phyloP scores from a whole-genome alignment of 2,329 filamentous ascomycete genomes.

The Nemania diffusa region DNA sequence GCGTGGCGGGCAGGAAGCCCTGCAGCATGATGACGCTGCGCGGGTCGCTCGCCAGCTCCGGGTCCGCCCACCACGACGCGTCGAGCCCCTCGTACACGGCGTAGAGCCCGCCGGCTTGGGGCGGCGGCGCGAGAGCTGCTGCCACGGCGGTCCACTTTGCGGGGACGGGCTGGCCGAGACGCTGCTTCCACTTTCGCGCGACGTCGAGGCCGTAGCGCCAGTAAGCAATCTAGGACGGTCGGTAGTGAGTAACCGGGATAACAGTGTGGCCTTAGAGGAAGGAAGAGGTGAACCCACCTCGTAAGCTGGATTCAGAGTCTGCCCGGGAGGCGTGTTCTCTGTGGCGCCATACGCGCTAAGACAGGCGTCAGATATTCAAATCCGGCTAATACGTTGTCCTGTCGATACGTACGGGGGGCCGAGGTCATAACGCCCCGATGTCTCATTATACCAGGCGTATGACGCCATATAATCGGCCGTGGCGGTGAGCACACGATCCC shows the following conservation, averaged over 20 bases:
- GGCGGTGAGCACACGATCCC: conserved; percentile 45
- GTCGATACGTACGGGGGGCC: conserved; percentile 54
- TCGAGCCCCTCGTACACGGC: conserved; percentile 60
- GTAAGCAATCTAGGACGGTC: conserved; percentile 51
- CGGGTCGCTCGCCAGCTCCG: conserved; percentile 54
- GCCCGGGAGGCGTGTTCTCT: conserved; percentile 61
- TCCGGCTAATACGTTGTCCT: neutral
- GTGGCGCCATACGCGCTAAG: conserved; percentile 58
- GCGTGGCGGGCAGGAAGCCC: conserved; percentile 56
- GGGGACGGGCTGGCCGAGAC: conserved; percentile 53
- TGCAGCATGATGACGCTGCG: conserved; percentile 58
- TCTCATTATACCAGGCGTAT: conserved; percentile 48
- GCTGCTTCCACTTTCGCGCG: conserved; percentile 56
- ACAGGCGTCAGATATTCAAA: conserved; percentile 2
- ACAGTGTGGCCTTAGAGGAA: neutral
- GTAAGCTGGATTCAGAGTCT: conserved; percentile 60
- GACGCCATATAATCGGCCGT: conserved; percentile 49
- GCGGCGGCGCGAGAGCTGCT: conserved; percentile 57
- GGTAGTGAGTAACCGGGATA: neutral
- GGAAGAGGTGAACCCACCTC: conserved; percentile 47
- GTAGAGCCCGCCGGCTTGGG: conserved; percentile 56
- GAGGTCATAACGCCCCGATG: conserved; percentile 51
- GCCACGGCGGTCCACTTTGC: conserved; percentile 54
- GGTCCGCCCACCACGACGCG: conserved; percentile 56
- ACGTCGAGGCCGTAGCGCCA: conserved; percentile 62